Base-by-base conservation (phyloP, 345 rosid species). In the Eutrema yunnanense region DNA sequence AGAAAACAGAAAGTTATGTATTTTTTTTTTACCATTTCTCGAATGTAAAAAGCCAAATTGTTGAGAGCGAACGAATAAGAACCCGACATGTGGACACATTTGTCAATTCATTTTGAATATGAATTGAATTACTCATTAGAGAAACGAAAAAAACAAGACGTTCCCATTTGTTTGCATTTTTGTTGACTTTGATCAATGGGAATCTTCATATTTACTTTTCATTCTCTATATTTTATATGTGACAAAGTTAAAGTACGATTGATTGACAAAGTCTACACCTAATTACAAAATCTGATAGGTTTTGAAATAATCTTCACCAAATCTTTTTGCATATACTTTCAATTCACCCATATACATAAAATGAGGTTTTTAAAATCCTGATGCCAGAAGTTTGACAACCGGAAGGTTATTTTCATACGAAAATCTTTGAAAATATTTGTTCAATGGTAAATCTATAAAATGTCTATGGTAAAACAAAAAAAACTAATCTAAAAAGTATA, bases 181-280 rank as follows among this genome's bases (percentile, higher is more conserved):
- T 75, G 69, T 62, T 75, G 79, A 75, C 79, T 75, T 75, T 52
- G 19, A 68, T 53, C 10, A 27, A 19, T 62, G 49, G 58, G 58
- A 62, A 75, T 68, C 63, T 68, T 68, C 58, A 34, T 68, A 29
- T 52, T 11, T 60, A 62, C 50, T 50, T 41, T 19, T 8, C 27
- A 38, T 37, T 19, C 22, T 19, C 22, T 36, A 16, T 58, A 19
- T 37, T 58, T 9, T 2, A 9, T 30, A 41, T 54, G 3, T 22
- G 47, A 57, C 53, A 22, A 46, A 61, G 32, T 49, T 49, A 51
- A 22, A 61, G 33, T 48, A 57, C 6, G 2, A 62, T 52, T 32
- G 7, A 6, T 43, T 62, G 79, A 69, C 71, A 76, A 76, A 55
- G 75, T 76, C 71, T 40, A 69, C 66, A 69, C 75, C 73, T 58